Evolutionary conservation across 345 rosid genomes (phyloP).

Genomic region (Syzygium grande): DNA sequence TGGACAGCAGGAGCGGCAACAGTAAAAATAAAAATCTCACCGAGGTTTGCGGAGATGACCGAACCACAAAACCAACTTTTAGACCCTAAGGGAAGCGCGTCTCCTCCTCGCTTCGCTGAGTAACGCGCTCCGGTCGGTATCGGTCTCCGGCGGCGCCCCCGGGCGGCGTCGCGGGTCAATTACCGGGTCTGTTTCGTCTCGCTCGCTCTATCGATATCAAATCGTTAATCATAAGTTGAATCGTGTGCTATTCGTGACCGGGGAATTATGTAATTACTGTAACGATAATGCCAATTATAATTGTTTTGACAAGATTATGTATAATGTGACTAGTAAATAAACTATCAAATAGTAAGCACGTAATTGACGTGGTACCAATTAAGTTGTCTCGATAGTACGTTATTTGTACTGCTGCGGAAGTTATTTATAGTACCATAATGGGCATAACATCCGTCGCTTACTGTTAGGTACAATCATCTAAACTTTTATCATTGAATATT

Average conservation of each 20-base stretch:
- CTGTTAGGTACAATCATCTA: background rate
- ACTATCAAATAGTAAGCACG: background rate
- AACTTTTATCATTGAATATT: background rate
- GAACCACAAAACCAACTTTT: background rate
- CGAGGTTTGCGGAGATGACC: conserved; percentile 26
- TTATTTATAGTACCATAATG: background rate
- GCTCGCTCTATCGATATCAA: background rate
- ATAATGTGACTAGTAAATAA: background rate
- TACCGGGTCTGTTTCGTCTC: background rate
- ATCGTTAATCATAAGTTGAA: background rate
- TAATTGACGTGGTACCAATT: background rate
- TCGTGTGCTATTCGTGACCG: background rate
- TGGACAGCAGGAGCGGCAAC: background rate
- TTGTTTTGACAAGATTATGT: background rate
- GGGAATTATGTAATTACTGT: background rate
- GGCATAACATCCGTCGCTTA: background rate
- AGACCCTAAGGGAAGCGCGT: background rate
- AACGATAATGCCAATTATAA: background rate
- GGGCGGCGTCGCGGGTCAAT: too few relatives aligned
- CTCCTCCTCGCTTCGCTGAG: background rate
- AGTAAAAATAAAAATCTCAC: conserved; percentile 3
- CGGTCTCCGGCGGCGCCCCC: background rate
- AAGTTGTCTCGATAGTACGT: background rate
- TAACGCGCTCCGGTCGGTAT: background rate
- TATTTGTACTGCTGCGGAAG: background rate